Evolutionary conservation across 768 basidiomycete species (phyloP), one percentile per base, ranked within the genome.

Genomic region (Lanmaoa pseudosensibilis): DNA sequence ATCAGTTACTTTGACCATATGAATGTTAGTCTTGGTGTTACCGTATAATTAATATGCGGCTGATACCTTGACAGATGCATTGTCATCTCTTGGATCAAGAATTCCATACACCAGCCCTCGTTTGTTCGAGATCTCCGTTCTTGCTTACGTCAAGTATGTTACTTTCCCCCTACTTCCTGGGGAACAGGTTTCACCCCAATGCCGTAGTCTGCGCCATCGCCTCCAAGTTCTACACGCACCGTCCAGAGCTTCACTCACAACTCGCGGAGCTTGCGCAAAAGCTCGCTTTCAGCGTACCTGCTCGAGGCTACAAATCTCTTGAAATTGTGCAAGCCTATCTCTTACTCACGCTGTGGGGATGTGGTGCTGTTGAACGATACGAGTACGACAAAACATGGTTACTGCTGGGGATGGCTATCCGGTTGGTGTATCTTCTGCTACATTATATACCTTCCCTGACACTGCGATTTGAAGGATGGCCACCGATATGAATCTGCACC

Each of bases 341-440:
- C 19, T 77, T 99, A 10, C 84, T 98, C 50, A 80, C 88, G 2
- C 73, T 93, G 15, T 98, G 92, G 88, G 93, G 94, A 7, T 88
- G 92, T 62, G 94, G 94, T 21, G 94, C 95, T 5, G 94, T 94
- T 21, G 94, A 98, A 71, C 84, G 94, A 9, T 99, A 93, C 66
- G 96, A 99, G 69, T 93, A 96, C 64, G 96, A 99, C 73, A 86
- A 88, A 64, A 98, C 95, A 0, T 98, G 94, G 92, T 69, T 93
- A 61, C 75, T 91, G 16, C 74, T 98, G 25, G 94, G 94, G 34
- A 92, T 94, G 88, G 88, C 81, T 7, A 90, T 88, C 60, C 80
- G 90, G 87, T 86, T 56, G 48, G 83, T 75, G 43, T 44, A 32
- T 25, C 23, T 38, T 46, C 13, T 50, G 34, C 39, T 12, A 5